phyloP scores from a whole-genome alignment of 352 stramenopile genomes.

The Pythium inflatum region DNA sequence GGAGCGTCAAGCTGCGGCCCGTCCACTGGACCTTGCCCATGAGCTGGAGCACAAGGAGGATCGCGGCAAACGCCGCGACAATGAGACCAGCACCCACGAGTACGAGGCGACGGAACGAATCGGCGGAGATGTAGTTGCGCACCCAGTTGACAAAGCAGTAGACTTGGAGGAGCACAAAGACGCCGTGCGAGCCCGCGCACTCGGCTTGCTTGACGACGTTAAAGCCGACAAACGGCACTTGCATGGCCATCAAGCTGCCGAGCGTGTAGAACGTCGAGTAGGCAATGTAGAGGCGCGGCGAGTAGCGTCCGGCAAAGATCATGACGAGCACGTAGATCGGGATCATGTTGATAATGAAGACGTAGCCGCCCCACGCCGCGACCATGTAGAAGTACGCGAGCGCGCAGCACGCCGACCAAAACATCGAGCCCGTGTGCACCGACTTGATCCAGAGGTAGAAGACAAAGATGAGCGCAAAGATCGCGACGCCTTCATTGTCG shows the following conservation, averaged over 20 bases:
- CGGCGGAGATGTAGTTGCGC: constrained; percentile 41
- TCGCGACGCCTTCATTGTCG: constrained; percentile 98
- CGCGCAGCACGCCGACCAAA: constrained; percentile 56
- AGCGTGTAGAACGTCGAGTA: constrained; percentile 99
- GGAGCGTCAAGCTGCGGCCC: constrained; percentile 89
- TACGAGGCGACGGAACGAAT: constrained; percentile 61
- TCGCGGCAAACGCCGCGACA: constrained; percentile 2
- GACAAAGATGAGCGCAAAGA: constrained; percentile 96
- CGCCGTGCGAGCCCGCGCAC: constrained; percentile 72
- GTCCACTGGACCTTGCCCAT: constrained; percentile 90
- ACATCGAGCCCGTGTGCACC: constrained; percentile 80
- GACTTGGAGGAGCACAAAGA: constrained; percentile 94
- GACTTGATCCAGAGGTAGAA: constrained; percentile 97
- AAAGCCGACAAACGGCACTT: constrained; percentile 98
- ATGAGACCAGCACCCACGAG: constrained; percentile 43
- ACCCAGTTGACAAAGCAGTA: background rate
- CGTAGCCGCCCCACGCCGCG: constrained; percentile 97
- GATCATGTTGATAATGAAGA: constrained; percentile 99
- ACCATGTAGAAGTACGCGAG: constrained; percentile 98
- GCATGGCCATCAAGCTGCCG: constrained; percentile 95
- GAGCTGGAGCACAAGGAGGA: background rate
- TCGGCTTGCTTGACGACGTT: constrained; percentile 92
- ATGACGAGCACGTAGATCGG: constrained; percentile 94
- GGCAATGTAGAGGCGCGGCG: constrained; percentile 93
- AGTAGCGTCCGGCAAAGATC: constrained; percentile 91